These are phyloP conservation scores for Flaveria sonorensis DNA, from an alignment of 129 eudicot species.

Conservation along the genomic window DNA sequence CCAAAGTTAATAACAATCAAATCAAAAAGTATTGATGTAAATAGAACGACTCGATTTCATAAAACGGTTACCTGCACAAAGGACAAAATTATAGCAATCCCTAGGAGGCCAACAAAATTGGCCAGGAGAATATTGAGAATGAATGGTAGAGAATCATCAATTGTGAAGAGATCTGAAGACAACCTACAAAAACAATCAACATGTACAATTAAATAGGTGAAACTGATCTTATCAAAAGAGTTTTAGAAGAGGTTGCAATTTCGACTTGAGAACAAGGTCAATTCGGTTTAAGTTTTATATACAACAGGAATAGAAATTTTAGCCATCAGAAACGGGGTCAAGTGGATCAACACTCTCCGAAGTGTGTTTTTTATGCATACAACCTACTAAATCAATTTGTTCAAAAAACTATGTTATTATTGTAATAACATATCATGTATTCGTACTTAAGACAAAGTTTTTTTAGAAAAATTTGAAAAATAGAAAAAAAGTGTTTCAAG, in stretches of 20 bases:
- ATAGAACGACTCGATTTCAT: constrained; percentile 4
- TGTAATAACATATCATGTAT: not conserved
- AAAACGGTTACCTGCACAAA: constrained; percentile 65
- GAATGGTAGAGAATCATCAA: constrained; percentile 91
- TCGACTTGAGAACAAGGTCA: not conserved
- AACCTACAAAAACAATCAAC: constrained; percentile 48
- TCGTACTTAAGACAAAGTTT: not conserved
- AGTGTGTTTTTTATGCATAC: not conserved
- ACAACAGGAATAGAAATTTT: not conserved
- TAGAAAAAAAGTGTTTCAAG: not conserved
- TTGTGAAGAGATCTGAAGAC: constrained; percentile 94
- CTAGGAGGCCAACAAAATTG: constrained; percentile 86
- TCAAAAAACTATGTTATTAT: not conserved
- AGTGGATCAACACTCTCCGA: not conserved
- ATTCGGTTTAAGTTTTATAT: constrained; percentile 11
- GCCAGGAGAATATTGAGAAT: constrained; percentile 97
- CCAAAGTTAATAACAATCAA: not conserved
- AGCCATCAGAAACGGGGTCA: not conserved
- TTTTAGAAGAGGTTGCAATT: constrained; percentile 8
- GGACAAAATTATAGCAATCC: constrained; percentile 76
- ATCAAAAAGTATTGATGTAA: not conserved
- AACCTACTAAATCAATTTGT: not conserved
- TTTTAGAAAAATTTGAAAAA: not conserved
- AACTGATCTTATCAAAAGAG: not conserved
- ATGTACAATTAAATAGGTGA: constrained; percentile 1